Evolutionary conservation across 805 yeast species (phyloP).

Genomic region (Ogataea degrootiae): DNA sequence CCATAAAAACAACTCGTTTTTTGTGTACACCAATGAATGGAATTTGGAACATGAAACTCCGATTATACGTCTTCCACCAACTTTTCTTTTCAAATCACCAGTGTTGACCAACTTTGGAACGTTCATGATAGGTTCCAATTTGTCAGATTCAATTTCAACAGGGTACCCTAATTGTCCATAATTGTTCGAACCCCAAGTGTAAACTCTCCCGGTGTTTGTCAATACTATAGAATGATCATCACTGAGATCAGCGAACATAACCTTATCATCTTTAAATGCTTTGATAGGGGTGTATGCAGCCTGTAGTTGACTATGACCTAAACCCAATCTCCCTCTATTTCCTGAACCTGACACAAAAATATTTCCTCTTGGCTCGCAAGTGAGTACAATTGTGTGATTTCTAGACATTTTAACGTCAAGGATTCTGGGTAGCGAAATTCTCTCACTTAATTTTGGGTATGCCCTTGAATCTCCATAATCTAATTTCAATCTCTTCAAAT

Average conservation of each 20-base stretch:
- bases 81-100: conserved; percentile 39
- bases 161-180: conserved; percentile 62
- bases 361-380: conserved; percentile 42
- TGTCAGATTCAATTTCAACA: conserved; percentile 21
- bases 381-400: conserved; percentile 58
- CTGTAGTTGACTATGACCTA: conserved; percentile 37
- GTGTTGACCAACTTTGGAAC: conserved; percentile 36
- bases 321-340: conserved; percentile 69
- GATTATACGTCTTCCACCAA: conserved; percentile 15
- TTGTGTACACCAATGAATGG: conserved; percentile 60
- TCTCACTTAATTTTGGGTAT: conserved; percentile 16
- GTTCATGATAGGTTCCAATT: conserved; percentile 24
- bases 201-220: conserved; percentile 48
- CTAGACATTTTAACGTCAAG: conserved; percentile 51
- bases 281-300: conserved; percentile 42
- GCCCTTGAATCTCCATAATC: conserved; percentile 19
- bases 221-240: conserved; percentile 66
- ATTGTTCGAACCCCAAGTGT: conserved; percentile 75
- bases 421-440: conserved; percentile 40
- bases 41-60: conserved; percentile 61
- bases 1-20: conserved; percentile 55
- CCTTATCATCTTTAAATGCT: conserved; percentile 29
- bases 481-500: conserved; percentile 16
- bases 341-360: conserved; percentile 64
- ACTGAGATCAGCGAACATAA: conserved; percentile 43